phyloP scores from a whole-genome alignment of 164 flowering plant species.

The Vitis rupestris region DNA sequence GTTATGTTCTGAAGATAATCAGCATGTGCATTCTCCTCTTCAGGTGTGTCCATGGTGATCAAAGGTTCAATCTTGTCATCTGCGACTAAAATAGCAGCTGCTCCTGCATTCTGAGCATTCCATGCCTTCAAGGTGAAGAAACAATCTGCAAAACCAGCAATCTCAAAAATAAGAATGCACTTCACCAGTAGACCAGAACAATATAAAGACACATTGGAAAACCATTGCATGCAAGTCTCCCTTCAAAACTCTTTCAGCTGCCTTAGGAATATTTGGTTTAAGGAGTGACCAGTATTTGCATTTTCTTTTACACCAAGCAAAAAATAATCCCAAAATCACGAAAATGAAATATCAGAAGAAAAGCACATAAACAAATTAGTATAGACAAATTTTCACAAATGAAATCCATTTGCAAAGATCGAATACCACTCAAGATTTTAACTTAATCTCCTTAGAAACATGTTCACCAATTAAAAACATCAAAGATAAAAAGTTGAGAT shows the following conservation, averaged over 20 bases:
- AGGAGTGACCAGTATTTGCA: background rate
- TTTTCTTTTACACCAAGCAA: background rate
- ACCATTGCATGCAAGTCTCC: background rate
- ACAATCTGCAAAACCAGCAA: constrained; percentile 58
- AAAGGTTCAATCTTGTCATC: constrained; percentile 76
- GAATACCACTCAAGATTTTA: no score
- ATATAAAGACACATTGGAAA: background rate
- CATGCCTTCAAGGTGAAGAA: constrained; percentile 90
- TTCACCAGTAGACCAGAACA: background rate
- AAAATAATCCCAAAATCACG: no score
- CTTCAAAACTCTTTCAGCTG: background rate
- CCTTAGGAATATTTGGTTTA: background rate
- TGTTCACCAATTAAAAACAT: no score
- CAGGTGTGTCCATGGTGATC: constrained; percentile 94
- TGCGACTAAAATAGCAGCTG: constrained; percentile 88
- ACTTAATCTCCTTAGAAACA: no score
- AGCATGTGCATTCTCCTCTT: constrained; percentile 56
- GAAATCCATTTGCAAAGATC: no score
- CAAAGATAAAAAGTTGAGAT: background rate
- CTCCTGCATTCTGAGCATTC: constrained; percentile 92
- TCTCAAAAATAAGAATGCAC: background rate
- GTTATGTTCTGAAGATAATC: constrained; percentile 76
- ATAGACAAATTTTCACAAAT: no score
- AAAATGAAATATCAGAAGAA: no score
- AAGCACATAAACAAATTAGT: no score